phyloP scores from a whole-genome alignment of 2,329 filamentous ascomycete genomes.

The Pseudogymnoascus sp. region DNA sequence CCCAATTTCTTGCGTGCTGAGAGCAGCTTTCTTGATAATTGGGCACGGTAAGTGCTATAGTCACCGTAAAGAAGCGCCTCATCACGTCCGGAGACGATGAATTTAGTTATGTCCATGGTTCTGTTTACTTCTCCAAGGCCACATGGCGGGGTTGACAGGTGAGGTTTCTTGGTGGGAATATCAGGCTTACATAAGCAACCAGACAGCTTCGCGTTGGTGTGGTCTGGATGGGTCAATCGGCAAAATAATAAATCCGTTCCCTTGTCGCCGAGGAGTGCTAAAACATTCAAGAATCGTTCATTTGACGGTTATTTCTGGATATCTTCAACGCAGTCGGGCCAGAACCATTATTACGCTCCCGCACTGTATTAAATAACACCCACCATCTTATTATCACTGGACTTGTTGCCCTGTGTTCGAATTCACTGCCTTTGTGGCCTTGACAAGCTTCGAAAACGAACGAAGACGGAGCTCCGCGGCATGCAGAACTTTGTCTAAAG shows the following conservation, averaged over 20 bases:
- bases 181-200: neutral
- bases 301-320: neutral
- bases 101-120: constrained; percentile 82
- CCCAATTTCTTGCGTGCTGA: constrained; percentile 80
- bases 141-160: constrained; percentile 4
- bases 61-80: constrained; percentile 82
- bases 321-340: neutral
- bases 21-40: constrained; percentile 73
- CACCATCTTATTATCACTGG: neutral
- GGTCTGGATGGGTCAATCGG: neutral
- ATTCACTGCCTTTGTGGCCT: neutral
- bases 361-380: neutral
- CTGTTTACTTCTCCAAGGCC: neutral
- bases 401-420: too few relatives aligned
- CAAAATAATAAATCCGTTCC: constrained; percentile 6
- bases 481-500: constrained; percentile 6
- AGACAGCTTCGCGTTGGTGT: neutral
- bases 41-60: constrained; percentile 75
- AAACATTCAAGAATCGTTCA: constrained; percentile 6
- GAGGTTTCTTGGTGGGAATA: constrained; percentile 8
- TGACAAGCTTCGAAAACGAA: neutral
- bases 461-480: constrained; percentile 1
- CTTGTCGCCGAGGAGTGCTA: constrained; percentile 5
- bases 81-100: constrained; percentile 71
- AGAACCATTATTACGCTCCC: neutral